Conservation (phyloP, 1,284 basidiomycete species). For the Ceratobasidium sp. region DNA sequence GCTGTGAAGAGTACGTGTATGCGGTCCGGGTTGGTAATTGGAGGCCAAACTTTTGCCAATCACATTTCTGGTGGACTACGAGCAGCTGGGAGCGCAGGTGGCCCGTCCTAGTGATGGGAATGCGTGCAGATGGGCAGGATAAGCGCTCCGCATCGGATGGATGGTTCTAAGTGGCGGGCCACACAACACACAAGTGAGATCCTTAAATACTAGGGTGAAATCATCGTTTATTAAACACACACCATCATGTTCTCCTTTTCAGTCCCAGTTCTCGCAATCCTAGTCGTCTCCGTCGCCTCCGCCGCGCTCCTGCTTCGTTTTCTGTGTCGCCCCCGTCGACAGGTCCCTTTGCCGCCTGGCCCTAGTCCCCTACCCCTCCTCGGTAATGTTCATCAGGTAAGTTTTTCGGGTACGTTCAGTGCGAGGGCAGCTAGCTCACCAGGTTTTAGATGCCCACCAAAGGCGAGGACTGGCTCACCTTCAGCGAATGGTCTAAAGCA, state of each 20-base stretch:
- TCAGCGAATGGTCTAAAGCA: conserved; percentile 38
- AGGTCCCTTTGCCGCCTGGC: conserved; percentile 15
- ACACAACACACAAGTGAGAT: background rate
- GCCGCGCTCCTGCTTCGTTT: background rate
- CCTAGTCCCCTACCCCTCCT: conserved; percentile 27
- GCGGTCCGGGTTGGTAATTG: background rate
- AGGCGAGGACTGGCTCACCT: conserved; percentile 42
- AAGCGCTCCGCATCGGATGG: conserved; percentile 14
- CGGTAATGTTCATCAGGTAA: conserved; percentile 42
- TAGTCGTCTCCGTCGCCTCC: background rate
- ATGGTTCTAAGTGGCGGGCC: conserved; percentile 4
- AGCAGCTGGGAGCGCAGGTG: background rate
- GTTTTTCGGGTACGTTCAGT: background rate
- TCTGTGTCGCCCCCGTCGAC: background rate
- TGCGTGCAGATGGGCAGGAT: background rate
- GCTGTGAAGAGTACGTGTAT: background rate
- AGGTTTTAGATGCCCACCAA: conserved; percentile 28
- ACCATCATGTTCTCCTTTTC: conserved; percentile 19
- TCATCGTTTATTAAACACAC: background rate
- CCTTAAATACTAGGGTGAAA: background rate
- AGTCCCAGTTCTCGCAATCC: background rate
- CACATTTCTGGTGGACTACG: background rate
- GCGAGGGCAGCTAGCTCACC: background rate
- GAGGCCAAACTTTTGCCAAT: background rate
- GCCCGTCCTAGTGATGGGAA: background rate